phyloP scores from a whole-genome alignment of 495 filamentous ascomycete species.

The Bathelium albidoporum region DNA sequence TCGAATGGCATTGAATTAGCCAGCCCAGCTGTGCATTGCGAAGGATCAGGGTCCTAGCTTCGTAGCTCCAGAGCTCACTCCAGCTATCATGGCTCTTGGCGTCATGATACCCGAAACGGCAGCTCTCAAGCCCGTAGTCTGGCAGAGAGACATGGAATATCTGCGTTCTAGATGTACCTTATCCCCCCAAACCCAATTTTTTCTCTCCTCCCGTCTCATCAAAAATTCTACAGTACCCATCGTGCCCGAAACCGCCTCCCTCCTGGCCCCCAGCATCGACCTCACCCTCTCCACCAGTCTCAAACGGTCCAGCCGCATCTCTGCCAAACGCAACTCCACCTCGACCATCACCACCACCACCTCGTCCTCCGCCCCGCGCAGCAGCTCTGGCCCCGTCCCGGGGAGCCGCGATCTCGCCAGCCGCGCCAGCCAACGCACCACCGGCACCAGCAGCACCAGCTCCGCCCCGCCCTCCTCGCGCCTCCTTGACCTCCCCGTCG shows the following conservation, averaged over 20 bases:
- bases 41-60: neutral
- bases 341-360: too few relatives aligned
- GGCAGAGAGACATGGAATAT: conserved; percentile 2
- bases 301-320: conserved; percentile 1
- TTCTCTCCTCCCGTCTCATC: neutral
- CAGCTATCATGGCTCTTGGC: neutral
- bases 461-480: neutral
- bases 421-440: neutral
- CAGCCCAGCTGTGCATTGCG: neutral
- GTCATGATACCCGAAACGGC: conserved; percentile 4
- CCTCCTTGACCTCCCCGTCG: conserved; percentile 30
- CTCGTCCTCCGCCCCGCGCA: neutral
- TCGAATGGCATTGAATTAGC: neutral
- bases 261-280: neutral
- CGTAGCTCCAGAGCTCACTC: neutral
- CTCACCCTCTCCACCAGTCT: neutral
- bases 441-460: neutral
- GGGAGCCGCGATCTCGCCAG: neutral
- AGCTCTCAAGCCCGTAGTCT: conserved; percentile 4
- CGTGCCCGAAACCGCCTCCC: neutral
- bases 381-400: neutral
- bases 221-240: neutral
- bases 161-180: neutral
- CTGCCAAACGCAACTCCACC: neutral
- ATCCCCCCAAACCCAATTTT: neutral